phyloP scores from a whole-genome alignment of 192 early-diverging fungal species.

The Lobulomyces angularis region DNA sequence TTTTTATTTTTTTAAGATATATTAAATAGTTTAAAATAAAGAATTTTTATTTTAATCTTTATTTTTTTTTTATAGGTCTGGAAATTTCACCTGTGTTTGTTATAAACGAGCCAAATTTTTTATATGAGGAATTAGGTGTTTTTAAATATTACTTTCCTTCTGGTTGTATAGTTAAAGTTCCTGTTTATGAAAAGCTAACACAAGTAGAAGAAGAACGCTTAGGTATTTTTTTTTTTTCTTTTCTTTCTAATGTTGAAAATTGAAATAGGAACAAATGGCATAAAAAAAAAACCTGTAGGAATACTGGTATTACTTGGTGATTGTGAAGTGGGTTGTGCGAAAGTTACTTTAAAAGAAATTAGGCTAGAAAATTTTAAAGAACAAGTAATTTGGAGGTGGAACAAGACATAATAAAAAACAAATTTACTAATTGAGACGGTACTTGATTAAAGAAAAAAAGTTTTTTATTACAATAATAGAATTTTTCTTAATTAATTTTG shows the following conservation, averaged over 20 bases:
- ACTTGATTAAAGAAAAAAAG: too few species aligned
- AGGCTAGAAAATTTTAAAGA: slow-evolving; percentile 22
- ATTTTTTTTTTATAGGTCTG: slow-evolving; percentile 35
- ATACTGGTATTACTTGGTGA: slow-evolving; percentile 19
- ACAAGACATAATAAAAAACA: too few species aligned
- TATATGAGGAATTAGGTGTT: slow-evolving; percentile 19
- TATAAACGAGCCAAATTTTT: slow-evolving; percentile 9
- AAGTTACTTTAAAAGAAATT: slow-evolving; percentile 25
- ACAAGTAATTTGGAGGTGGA: slow-evolving; percentile 33
- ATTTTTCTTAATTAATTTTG: too few species aligned
- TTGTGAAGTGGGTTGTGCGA: slow-evolving; percentile 35
- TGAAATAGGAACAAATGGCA: slow-evolving; percentile 28
- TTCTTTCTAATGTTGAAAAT: too few species aligned
- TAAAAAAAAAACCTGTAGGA: slow-evolving; percentile 36
- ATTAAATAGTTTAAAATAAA: too few species aligned
- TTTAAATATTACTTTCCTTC: slow-evolving; percentile 16
- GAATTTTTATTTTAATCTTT: too few species aligned
- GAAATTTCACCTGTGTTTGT: slow-evolving; percentile 29
- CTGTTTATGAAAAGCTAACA: slow-evolving; percentile 30
- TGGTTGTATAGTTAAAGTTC: slow-evolving; percentile 15
- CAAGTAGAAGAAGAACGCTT: slow-evolving; percentile 26
- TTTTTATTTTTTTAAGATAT: too few species aligned
- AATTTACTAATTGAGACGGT: too few species aligned
- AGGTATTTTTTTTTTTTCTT: too few species aligned
- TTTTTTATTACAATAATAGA: too few species aligned